phyloP scores from a whole-genome alignment of 257 asterid genomes.

The Ligustrum vulgare region DNA sequence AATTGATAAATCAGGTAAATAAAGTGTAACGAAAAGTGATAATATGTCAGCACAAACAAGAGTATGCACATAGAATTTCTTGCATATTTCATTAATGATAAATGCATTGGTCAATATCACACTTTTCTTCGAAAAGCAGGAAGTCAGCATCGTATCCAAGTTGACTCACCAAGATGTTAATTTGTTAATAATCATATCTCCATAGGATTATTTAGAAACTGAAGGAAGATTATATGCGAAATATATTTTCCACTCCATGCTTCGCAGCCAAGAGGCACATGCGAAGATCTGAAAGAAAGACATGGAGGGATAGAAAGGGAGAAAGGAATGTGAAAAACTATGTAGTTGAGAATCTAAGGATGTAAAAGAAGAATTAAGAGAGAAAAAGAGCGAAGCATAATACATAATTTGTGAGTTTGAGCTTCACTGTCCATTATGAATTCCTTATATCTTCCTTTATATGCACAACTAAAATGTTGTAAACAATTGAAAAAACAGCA shows the following conservation, averaged over 20 bases:
- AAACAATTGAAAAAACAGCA: background rate
- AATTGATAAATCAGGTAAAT: slow-evolving; percentile 21
- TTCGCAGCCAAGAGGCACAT: background rate
- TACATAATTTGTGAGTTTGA: background rate
- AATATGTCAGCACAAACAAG: background rate
- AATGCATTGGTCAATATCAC: background rate
- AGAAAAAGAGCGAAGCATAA: background rate
- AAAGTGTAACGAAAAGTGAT: slow-evolving; percentile 4
- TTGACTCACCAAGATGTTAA: background rate
- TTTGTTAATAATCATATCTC: background rate
- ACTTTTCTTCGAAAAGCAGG: slow-evolving; percentile 1
- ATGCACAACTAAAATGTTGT: background rate
- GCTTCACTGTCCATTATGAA: background rate
- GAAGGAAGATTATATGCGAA: background rate
- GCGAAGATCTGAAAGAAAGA: background rate
- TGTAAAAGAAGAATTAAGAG: background rate
- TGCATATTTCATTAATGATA: background rate
- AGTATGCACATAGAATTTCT: slow-evolving; percentile 1
- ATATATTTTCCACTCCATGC: background rate
- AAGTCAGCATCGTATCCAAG: background rate
- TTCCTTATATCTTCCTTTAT: background rate
- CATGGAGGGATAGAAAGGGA: background rate
- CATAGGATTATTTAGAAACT: background rate
- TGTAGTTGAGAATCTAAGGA: background rate
- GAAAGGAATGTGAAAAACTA: background rate